phyloP scores from a whole-genome alignment of 768 basidiomycete genomes.

The Kwoniella dejecticola region DNA sequence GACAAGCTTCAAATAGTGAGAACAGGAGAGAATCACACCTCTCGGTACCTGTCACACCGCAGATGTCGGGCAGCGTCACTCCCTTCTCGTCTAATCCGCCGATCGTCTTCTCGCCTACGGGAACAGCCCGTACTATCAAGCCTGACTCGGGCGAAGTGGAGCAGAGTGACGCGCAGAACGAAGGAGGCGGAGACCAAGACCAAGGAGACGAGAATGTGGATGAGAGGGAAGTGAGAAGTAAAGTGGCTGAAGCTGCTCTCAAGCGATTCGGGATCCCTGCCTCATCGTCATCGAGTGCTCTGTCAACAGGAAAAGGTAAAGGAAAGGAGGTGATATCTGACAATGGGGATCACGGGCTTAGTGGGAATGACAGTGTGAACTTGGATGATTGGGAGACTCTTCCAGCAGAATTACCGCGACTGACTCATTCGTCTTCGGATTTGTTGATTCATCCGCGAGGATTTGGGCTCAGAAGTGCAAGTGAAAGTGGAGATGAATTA shows the following conservation, averaged over 20 bases:
- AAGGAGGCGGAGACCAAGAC: neutral
- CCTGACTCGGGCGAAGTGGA: neutral
- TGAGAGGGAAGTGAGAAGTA: constrained; percentile 58
- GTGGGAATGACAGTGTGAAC: neutral
- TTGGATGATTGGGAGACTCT: constrained; percentile 11
- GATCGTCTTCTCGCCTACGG: constrained; percentile 34
- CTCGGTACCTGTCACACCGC: constrained; percentile 40
- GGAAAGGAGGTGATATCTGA: constrained; percentile 14
- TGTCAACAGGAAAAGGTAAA: constrained; percentile 22
- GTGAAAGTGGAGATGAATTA: constrained; percentile 48
- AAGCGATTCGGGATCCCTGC: constrained; percentile 56
- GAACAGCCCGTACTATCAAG: constrained; percentile 10
- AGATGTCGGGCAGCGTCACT: constrained; percentile 28
- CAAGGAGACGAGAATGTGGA: neutral
- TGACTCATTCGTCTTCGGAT: constrained; percentile 17
- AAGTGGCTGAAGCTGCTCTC: constrained; percentile 70
- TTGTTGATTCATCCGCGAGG: neutral
- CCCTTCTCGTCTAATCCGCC: constrained; percentile 44
- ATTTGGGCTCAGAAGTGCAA: neutral
- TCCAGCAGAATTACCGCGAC: constrained; percentile 19
- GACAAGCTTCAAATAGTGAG: no score
- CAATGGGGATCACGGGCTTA: neutral
- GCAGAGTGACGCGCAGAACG: neutral
- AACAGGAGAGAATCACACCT: constrained; percentile 13
- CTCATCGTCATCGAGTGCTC: neutral